Evolutionary conservation across 805 yeast genomes (phyloP).

Genomic region (Ascoidea rubescens): DNA sequence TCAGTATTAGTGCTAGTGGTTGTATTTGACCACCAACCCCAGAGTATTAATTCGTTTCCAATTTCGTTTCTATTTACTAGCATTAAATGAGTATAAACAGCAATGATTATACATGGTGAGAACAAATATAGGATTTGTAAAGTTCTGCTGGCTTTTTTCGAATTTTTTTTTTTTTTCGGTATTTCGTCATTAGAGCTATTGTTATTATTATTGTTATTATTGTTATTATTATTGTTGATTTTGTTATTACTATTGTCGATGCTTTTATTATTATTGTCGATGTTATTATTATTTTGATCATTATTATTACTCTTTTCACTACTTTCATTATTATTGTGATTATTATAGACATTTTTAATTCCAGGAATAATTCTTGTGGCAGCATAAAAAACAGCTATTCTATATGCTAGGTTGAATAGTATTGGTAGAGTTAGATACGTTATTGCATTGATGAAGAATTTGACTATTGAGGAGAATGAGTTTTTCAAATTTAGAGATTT

Average conservation of each 20-base stretch:
- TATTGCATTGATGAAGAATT: conserved; percentile 32
- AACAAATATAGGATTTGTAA: conserved; percentile 65
- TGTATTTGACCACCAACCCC: conserved; percentile 34
- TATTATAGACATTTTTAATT: conserved; percentile 19
- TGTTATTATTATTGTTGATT: conserved; percentile 5
- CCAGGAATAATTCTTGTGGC: conserved; percentile 92
- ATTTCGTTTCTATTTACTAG: conserved; percentile 75
- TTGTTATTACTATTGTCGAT: conserved; percentile 4
- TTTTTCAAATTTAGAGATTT: conserved; percentile 13
- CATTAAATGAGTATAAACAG: conserved; percentile 89
- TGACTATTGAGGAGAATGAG: conserved; percentile 21
- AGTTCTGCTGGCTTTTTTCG: conserved; percentile 8
- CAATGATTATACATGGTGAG: conserved; percentile 87
- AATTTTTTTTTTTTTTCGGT: no score
- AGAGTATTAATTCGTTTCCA: conserved; percentile 44
- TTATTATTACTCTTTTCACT: conserved; percentile 2
- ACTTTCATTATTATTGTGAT: conserved; percentile 8
- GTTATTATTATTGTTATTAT: neutral
- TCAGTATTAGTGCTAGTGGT: neutral
- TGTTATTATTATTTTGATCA: conserved; percentile 3
- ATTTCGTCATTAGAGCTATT: neutral
- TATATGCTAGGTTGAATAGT: conserved; percentile 65
- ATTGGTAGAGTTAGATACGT: conserved; percentile 71
- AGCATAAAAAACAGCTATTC: conserved; percentile 77
- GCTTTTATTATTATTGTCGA: neutral